These are phyloP conservation scores for Cyberlindnera amylophila DNA, from an alignment of 805 yeast genomes.

Conservation along the genomic window DNA sequence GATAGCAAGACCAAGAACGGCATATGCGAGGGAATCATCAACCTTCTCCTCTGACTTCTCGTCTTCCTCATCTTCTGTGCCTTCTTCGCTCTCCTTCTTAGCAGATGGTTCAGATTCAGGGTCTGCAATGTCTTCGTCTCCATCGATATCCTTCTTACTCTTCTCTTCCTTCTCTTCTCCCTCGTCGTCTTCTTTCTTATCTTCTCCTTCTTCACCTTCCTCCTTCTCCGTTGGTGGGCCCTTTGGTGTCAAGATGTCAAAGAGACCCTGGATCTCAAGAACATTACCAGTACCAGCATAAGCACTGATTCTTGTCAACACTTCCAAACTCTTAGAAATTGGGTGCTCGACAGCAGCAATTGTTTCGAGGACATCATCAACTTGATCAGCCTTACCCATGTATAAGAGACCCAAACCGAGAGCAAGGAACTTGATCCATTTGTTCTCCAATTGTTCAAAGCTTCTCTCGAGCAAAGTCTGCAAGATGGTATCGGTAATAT, in stretches of 20 bases:
- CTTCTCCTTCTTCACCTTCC: constrained; percentile 58
- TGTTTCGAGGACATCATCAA: constrained; percentile 90
- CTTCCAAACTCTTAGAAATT: constrained; percentile 82
- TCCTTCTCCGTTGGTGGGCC: constrained; percentile 57
- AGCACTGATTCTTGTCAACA: constrained; percentile 87
- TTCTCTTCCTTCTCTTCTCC: constrained; percentile 34
- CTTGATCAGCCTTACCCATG: constrained; percentile 91
- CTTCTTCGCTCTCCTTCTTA: constrained; percentile 9
- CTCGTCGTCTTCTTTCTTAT: constrained; percentile 40
- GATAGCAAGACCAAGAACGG: constrained; percentile 90
- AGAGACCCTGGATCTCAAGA: constrained; percentile 83
- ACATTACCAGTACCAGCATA: constrained; percentile 98
- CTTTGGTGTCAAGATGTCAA: constrained; percentile 76
- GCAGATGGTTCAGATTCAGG: not conserved
- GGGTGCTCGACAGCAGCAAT: constrained; percentile 95
- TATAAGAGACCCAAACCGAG: constrained; percentile 87
- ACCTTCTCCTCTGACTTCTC: constrained; percentile 32
- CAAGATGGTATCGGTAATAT: constrained; percentile 85
- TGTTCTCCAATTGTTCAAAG: constrained; percentile 68
- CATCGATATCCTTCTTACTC: constrained; percentile 28
- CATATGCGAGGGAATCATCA: constrained; percentile 58
- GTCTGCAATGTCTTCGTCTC: constrained; percentile 28
- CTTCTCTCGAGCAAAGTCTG: constrained; percentile 88
- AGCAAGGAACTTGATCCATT: constrained; percentile 87
- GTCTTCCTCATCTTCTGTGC: constrained; percentile 29